phyloP scores from a whole-genome alignment of 495 filamentous ascomycete genomes.

The Astrothelium subdiscretum region DNA sequence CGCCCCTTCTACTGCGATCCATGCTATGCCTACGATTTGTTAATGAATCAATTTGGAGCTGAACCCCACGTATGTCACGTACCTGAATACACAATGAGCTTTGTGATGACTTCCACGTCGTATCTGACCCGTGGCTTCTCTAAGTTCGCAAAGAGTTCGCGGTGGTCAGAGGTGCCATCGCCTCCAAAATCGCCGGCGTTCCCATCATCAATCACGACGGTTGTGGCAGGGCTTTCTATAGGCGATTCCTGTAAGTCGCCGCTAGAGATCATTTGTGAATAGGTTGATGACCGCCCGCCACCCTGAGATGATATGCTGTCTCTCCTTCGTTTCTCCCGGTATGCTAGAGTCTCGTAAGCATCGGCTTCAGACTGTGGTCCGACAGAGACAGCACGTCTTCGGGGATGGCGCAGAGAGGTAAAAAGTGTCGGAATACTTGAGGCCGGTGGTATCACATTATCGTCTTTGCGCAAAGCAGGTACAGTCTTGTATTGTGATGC shows the following conservation, averaged over 20 bases:
- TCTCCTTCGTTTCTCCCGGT: slow-evolving; percentile 66
- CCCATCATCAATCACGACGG: not conserved
- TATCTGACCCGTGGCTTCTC: slow-evolving; percentile 85
- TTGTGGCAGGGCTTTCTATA: not conserved
- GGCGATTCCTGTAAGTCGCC: not conserved
- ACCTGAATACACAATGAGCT: slow-evolving; percentile 92
- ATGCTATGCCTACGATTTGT: slow-evolving; percentile 52
- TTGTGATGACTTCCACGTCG: slow-evolving; percentile 94
- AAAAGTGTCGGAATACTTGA: slow-evolving; percentile 72
- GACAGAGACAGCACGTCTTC: slow-evolving; percentile 72
- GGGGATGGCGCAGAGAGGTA: slow-evolving; percentile 65
- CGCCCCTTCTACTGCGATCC: slow-evolving; percentile 56
- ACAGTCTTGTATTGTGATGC: slow-evolving; percentile 85
- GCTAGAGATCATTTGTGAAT: not conserved
- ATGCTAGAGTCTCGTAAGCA: slow-evolving; percentile 92
- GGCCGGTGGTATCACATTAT: slow-evolving; percentile 77
- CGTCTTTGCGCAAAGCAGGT: slow-evolving; percentile 61
- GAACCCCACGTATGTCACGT: too few species aligned
- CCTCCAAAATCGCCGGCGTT: not conserved
- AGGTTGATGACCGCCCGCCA: not conserved
- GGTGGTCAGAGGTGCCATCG: slow-evolving; percentile 39
- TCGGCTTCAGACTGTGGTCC: slow-evolving; percentile 93
- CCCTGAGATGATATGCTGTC: slow-evolving; percentile 47
- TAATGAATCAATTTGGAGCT: slow-evolving; percentile 3
- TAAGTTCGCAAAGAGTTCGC: slow-evolving; percentile 73